phyloP scores from a whole-genome alignment of 306 rosid species.

The Arachis hypogaea region DNA sequence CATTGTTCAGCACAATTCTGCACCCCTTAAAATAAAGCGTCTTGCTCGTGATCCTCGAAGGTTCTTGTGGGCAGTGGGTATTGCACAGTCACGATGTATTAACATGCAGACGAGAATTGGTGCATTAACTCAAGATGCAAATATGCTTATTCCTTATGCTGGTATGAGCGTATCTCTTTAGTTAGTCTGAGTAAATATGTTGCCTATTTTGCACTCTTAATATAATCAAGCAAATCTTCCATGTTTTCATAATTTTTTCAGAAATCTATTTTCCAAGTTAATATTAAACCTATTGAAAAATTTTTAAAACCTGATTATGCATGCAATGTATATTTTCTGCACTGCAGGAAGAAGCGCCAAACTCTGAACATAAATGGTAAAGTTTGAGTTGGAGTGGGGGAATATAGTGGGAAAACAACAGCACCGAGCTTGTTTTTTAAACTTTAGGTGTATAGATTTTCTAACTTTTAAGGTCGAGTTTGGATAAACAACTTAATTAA shows the following conservation, averaged over 20 bases:
- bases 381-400: neutral
- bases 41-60: constrained; percentile 82
- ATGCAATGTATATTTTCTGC: constrained; percentile 2
- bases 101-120: constrained; percentile 80
- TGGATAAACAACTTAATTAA: too few species aligned
- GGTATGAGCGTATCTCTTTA: constrained; percentile 53
- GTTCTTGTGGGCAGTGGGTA: constrained; percentile 88
- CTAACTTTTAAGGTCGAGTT: neutral
- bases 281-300: constrained; percentile 7
- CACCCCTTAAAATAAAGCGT: constrained; percentile 85
- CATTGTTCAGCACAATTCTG: constrained; percentile 69
- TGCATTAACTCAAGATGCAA: constrained; percentile 75
- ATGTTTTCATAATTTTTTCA: neutral
- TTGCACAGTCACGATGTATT: constrained; percentile 89
- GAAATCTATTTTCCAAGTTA: neutral
- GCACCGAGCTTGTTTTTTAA: neutral
- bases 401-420: too few species aligned
- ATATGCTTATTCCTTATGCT: constrained; percentile 90
- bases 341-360: constrained; percentile 3
- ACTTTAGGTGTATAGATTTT: constrained; percentile 4
- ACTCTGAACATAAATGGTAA: neutral
- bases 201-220: neutral
- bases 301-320: constrained; percentile 15
- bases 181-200: constrained; percentile 22
- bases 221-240: constrained; percentile 6